Percentiles rank a stretch among this genome's conserved stretches.
Evolutionary conservation across 2,329 filamentous ascomycete species (phyloP).

Genomic region (Aspergillus ochraceus): DNA sequence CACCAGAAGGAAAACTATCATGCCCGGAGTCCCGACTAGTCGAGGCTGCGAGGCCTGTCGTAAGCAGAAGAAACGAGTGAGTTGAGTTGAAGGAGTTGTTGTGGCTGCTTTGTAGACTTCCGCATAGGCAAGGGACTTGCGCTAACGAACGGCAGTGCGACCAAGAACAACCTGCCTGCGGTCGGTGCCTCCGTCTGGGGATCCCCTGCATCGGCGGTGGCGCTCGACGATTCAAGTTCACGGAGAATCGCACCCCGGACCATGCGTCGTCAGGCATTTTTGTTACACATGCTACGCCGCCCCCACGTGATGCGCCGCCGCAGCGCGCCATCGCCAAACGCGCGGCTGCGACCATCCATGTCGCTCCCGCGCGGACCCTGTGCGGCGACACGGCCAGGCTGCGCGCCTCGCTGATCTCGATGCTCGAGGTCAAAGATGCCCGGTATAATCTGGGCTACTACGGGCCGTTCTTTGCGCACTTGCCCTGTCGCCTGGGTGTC

Average conservation of each 20-base stretch:
- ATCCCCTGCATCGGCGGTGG: slow-evolving; percentile 24
- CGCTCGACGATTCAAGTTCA: slow-evolving; percentile 26
- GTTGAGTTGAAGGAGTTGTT: slow-evolving; percentile 1
- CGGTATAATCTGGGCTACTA: slow-evolving; percentile 25
- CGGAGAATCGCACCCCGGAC: slow-evolving; percentile 4
- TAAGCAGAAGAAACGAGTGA: slow-evolving; percentile 24
- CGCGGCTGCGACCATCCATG: too few species aligned
- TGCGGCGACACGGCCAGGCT: background rate
- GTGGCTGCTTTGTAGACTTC: slow-evolving; percentile 9
- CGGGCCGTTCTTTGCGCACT: slow-evolving; percentile 20
- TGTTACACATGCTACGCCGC: background rate
- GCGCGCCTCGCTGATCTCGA: slow-evolving; percentile 12
- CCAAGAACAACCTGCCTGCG: slow-evolving; percentile 19
- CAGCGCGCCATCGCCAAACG: background rate
- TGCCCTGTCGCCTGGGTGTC: slow-evolving; percentile 22
- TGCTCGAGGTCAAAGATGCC: slow-evolving; percentile 21
- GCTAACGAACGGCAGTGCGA: background rate
- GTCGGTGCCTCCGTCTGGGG: slow-evolving; percentile 23
- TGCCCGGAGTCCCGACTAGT: slow-evolving; percentile 25
- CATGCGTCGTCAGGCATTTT: background rate
- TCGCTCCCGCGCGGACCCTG: background rate
- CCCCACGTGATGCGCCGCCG: too few species aligned
- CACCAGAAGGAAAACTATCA: background rate
- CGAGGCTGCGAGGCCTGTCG: slow-evolving; percentile 24
- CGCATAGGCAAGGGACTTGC: background rate